phyloP scores from a whole-genome alignment of 768 basidiomycete genomes.

The Tylopilus sp. region DNA sequence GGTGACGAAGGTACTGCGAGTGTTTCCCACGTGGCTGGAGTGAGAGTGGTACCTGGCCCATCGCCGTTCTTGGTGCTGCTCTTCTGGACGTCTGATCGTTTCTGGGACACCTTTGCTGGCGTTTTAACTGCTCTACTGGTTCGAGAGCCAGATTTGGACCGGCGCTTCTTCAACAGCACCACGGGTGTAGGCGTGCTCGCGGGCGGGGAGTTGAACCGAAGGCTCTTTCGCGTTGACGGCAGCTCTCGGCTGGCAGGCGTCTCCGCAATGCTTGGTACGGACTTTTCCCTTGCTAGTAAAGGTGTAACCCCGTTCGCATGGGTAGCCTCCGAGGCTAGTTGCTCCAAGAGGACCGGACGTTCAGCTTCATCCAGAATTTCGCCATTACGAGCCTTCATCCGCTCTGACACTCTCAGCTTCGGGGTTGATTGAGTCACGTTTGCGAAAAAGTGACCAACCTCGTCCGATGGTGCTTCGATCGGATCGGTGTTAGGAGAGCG shows the following conservation, averaged over 20 bases:
- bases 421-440: constrained; percentile 17
- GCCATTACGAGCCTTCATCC: constrained; percentile 43
- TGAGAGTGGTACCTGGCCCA: background rate
- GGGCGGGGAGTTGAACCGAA: constrained; percentile 8
- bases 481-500: constrained; percentile 22
- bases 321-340: constrained; percentile 17
- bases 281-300: constrained; percentile 15
- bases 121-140: constrained; percentile 7
- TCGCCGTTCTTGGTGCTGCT: background rate
- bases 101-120: constrained; percentile 7
- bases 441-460: background rate
- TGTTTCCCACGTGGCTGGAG: constrained; percentile 29
- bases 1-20: constrained; percentile 27
- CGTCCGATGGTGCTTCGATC: constrained; percentile 25
- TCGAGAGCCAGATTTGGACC: background rate
- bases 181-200: constrained; percentile 8
- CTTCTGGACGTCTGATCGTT: background rate
- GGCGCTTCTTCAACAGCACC: background rate
- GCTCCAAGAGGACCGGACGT: constrained; percentile 20
- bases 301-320: constrained; percentile 23
- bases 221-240: constrained; percentile 19
- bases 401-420: constrained; percentile 35
- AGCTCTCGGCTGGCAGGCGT: constrained; percentile 23
- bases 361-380: constrained; percentile 27
- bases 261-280: constrained; percentile 14